A percentile compares a stretch with the other conserved stretches of the same genome.
These are phyloP conservation scores for Cucurbitaria berberidis DNA, from an alignment of 2,329 filamentous ascomycete genomes.

Conservation along the genomic window DNA sequence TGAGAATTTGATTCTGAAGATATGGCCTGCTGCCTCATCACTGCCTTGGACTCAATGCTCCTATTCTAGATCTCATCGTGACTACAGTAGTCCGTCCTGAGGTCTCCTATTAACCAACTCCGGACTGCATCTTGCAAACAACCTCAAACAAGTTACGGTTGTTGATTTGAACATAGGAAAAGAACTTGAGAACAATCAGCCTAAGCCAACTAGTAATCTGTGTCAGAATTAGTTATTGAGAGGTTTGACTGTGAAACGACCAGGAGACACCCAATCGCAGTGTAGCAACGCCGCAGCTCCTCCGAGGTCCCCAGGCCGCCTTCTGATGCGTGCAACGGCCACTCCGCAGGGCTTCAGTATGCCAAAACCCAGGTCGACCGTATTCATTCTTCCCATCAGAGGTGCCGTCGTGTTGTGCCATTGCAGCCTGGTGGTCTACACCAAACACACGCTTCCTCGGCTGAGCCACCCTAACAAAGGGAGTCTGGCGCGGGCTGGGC, in stretches of 20 bases:
- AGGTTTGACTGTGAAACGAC: not conserved
- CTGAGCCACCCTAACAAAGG: not conserved
- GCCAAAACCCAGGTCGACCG: not conserved
- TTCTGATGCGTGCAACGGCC: not conserved
- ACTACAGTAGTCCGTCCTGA: not conserved
- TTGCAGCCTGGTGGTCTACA: not conserved
- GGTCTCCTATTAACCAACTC: not conserved
- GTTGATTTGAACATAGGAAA: not conserved
- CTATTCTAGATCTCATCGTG: not conserved
- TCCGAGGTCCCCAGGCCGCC: conserved; percentile 20
- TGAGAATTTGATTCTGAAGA: too few species aligned
- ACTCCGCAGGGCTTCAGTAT: not conserved
- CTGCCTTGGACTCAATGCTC: not conserved
- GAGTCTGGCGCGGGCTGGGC: conserved; percentile 1
- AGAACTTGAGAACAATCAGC: not conserved
- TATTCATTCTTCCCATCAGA: not conserved
- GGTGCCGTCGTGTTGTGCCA: too few species aligned
- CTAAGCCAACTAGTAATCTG: not conserved
- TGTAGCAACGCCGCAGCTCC: conserved; percentile 33
- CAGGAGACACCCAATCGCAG: conserved; percentile 24
- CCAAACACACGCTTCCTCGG: not conserved
- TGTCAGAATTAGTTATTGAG: not conserved
- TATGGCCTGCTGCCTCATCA: not conserved
- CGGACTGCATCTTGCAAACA: too few species aligned
- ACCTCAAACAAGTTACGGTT: too few species aligned